Evolutionary conservation across 1,139 yeast species (phyloP).

Genomic region (Candida sojae): DNA sequence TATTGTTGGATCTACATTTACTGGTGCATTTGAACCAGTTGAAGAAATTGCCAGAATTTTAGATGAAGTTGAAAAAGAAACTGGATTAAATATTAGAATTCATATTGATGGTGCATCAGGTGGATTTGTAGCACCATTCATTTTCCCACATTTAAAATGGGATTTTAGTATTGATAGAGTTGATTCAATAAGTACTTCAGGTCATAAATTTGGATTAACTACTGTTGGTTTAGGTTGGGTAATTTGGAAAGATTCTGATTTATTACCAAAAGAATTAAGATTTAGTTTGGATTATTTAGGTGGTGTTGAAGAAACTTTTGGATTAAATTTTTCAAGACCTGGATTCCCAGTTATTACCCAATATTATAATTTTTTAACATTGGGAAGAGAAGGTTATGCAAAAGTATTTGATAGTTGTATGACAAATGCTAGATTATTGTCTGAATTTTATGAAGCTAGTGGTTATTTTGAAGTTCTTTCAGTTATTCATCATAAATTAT

Average conservation of each 20-base stretch:
- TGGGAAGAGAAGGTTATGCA: conserved; percentile 72
- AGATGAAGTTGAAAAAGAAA: conserved; percentile 68
- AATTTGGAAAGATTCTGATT: conserved; percentile 67
- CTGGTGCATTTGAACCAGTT: conserved; percentile 89
- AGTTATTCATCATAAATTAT: conserved; percentile 64
- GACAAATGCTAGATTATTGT: conserved; percentile 68
- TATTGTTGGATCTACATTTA: conserved; percentile 87
- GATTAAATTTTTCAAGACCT: conserved; percentile 86
- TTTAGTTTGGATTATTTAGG: conserved; percentile 64
- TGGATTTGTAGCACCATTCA: conserved; percentile 83
- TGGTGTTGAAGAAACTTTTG: conserved; percentile 85
- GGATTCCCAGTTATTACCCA: conserved; percentile 90
- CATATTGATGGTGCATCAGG: conserved; percentile 97
- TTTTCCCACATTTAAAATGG: conserved; percentile 76
- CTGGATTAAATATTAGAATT: conserved; percentile 71
- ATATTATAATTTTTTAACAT: conserved; percentile 72
- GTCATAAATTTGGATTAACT: conserved; percentile 89
- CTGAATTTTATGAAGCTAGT: conserved; percentile 64
- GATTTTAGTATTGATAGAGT: conserved; percentile 80
- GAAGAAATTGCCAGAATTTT: conserved; percentile 57
- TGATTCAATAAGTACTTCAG: conserved; percentile 85
- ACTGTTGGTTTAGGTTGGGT: conserved; percentile 95
- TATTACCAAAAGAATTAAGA: conserved; percentile 69
- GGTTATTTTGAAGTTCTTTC: conserved; percentile 74
- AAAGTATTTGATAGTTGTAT: conserved; percentile 63